Conservation (phyloP, 768 basidiomycete genomes). For the Arthromyces matolae region DNA sequence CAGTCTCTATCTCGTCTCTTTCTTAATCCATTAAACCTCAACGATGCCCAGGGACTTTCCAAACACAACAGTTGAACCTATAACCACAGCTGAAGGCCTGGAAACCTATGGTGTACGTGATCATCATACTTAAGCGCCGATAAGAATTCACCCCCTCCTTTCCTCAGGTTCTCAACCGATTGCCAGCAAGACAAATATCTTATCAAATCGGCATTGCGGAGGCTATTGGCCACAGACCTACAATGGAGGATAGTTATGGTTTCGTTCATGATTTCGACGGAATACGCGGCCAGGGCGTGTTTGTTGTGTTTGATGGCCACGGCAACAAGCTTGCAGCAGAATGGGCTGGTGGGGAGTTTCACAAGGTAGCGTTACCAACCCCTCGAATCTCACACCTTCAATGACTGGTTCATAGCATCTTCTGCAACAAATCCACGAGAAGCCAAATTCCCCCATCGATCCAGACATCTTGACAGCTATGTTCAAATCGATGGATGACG, state of each 20-base stretch:
- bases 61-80: slow-evolving; percentile 8
- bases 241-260: slow-evolving; percentile 18
- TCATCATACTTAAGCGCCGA: neutral
- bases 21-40: neutral
- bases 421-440: slow-evolving; percentile 8
- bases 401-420: slow-evolving; percentile 8
- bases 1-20: neutral
- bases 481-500: slow-evolving; percentile 14
- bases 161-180: slow-evolving; percentile 12
- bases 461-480: slow-evolving; percentile 10
- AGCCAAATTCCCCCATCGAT: slow-evolving; percentile 8
- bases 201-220: slow-evolving; percentile 13
- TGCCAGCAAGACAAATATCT: slow-evolving; percentile 5
- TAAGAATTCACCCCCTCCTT: neutral
- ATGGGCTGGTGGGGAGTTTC: slow-evolving; percentile 16
- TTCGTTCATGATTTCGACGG: slow-evolving; percentile 14
- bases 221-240: slow-evolving; percentile 5
- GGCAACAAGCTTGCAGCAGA: slow-evolving; percentile 17
- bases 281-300: slow-evolving; percentile 15
- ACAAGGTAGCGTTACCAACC: slow-evolving; percentile 10
- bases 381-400: neutral
- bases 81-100: slow-evolving; percentile 9
- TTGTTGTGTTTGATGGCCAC: slow-evolving; percentile 16
- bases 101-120: slow-evolving; percentile 14
- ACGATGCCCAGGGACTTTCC: neutral